Evolutionary conservation across 1,284 basidiomycete genomes (phyloP).

Genomic region (Vanrija humicola): DNA sequence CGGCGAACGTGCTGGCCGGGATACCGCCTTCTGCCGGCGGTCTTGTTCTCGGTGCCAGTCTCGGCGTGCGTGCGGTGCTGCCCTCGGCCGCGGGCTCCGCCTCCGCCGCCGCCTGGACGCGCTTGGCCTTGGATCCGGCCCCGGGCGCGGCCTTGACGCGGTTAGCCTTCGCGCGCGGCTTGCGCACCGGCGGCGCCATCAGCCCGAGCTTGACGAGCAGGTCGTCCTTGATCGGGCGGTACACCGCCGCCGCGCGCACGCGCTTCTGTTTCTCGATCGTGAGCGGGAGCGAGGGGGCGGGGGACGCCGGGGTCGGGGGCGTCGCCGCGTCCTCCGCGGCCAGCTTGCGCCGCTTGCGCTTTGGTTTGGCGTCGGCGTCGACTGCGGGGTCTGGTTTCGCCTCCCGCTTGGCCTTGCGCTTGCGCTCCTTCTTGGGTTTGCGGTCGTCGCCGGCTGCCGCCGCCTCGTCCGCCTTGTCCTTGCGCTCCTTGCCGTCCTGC

Average conservation of each 20-base stretch:
- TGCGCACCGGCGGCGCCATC: background rate
- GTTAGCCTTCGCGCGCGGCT: background rate
- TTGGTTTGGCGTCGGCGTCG: no score
- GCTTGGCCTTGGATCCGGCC: background rate
- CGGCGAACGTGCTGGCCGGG: constrained; percentile 21
- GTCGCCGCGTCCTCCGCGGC: background rate
- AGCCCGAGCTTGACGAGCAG: background rate
- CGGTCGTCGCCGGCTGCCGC: no score
- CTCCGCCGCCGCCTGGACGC: background rate
- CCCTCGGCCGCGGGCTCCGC: background rate
- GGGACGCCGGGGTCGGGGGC: background rate
- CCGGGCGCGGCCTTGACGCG: no score
- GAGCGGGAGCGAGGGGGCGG: background rate
- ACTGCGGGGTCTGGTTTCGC: no score
- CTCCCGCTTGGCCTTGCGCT: background rate
- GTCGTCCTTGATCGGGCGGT: background rate
- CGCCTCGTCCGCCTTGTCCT: background rate
- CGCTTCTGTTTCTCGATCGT: background rate
- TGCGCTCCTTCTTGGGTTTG: background rate
- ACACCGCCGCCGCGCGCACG: background rate
- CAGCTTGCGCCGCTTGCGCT: background rate
- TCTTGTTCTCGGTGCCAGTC: background rate
- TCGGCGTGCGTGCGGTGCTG: background rate
- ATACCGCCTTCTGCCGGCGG: constrained; percentile 8
- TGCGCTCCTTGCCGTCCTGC: background rate